Percentiles rank a stretch among this genome's conserved stretches.
Conservation (phyloP, 371 early-diverging fungal genomes). For the Circinella minor region DNA sequence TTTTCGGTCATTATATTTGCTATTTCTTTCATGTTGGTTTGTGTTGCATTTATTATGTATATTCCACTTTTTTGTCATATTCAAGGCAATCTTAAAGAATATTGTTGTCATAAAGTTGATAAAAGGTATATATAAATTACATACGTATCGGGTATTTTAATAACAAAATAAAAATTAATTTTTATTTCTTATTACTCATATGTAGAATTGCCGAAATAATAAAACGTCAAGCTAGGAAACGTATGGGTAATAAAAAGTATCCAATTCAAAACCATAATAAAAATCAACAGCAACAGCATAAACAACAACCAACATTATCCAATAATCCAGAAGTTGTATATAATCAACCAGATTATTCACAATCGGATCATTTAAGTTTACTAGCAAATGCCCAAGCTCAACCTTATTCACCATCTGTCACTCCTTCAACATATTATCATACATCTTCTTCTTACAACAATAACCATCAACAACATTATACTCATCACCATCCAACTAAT, state of each 20-base stretch:
- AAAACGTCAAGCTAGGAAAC: constrained; percentile 25
- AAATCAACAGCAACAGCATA: not conserved
- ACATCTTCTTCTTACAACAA: not conserved
- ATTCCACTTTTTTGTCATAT: constrained; percentile 83
- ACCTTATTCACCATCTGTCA: constrained; percentile 5
- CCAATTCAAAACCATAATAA: constrained; percentile 9
- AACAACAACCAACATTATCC: constrained; percentile 15
- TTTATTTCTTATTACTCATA: not conserved
- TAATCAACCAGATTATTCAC: constrained; percentile 3
- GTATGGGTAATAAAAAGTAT: constrained; percentile 14
- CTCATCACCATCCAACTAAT: too few species aligned
- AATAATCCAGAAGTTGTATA: constrained; percentile 7
- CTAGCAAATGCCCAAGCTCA: constrained; percentile 14
- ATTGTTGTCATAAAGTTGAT: constrained; percentile 90
- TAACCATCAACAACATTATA: not conserved
- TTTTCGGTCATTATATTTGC: constrained; percentile 44
- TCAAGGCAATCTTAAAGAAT: constrained; percentile 90
- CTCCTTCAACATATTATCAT: constrained; percentile 2
- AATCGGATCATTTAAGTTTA: constrained; percentile 18
- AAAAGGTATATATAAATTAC: constrained; percentile 60
- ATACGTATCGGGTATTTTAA: not conserved
- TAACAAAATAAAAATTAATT: not conserved
- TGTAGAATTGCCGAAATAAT: constrained; percentile 27
- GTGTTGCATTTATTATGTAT: constrained; percentile 74
- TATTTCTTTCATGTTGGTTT: constrained; percentile 59